Conservation (phyloP, 2,329 filamentous ascomycete genomes). For the Coniosporium tulheliwenetii region DNA sequence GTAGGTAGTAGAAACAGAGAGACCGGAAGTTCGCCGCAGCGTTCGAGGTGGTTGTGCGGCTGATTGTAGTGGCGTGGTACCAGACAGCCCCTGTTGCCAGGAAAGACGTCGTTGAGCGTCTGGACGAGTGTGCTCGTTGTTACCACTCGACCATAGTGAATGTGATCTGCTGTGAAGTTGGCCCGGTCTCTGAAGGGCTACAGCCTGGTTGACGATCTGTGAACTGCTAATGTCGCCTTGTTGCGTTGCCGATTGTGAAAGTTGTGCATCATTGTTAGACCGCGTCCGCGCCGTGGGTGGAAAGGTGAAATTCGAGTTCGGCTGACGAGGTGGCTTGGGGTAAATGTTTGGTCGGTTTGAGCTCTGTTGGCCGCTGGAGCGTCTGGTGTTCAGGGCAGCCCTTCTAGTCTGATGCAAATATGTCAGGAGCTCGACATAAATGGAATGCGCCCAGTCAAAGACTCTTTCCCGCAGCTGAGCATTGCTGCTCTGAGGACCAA, state of each 20-base stretch:
- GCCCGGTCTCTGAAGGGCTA: constrained; percentile 14
- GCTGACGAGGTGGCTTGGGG: constrained; percentile 44
- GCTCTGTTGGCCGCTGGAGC: constrained; percentile 25
- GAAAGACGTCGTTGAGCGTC: constrained; percentile 1
- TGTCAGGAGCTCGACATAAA: constrained; percentile 32
- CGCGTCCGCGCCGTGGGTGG: too few species aligned
- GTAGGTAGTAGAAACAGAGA: constrained; percentile 18
- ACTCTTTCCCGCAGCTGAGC: constrained; percentile 26
- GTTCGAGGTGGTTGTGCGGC: constrained; percentile 10
- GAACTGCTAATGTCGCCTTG: constrained; percentile 13
- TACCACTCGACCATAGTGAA: constrained; percentile 1
- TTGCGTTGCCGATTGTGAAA: constrained; percentile 19
- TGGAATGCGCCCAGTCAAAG: constrained; percentile 29
- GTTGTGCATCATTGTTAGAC: constrained; percentile 13
- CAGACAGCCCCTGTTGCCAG: neutral
- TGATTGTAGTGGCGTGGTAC: neutral
- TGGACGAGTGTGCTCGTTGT: constrained; percentile 1
- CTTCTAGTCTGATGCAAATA: constrained; percentile 30
- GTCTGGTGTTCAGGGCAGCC: constrained; percentile 17
- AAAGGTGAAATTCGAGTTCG: constrained; percentile 28
- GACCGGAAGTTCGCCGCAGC: constrained; percentile 14
- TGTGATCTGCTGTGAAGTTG: neutral
- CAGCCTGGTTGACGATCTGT: constrained; percentile 4
- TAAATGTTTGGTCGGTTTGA: constrained; percentile 41
- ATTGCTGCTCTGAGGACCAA: constrained; percentile 24